Evolutionary conservation across 176 grass and related monocot genomes (phyloP).

Genomic region (Neostapfia colusana): DNA sequence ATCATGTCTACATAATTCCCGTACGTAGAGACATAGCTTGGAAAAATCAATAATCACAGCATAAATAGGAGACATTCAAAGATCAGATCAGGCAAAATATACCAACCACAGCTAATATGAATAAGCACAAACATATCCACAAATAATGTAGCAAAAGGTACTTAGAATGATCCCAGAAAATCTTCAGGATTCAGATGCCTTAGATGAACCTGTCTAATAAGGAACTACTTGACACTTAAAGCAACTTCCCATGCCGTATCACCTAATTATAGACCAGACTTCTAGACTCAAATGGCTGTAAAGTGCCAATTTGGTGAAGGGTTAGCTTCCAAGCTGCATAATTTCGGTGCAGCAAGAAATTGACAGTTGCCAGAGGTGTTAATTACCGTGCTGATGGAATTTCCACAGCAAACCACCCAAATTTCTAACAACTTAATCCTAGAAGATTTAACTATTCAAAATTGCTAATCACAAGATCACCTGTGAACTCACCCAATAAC

Average conservation of each 20-base stretch:
- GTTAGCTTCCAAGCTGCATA: background rate
- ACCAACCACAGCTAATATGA: background rate
- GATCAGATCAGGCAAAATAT: background rate
- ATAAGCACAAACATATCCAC: background rate
- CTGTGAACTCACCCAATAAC: no score
- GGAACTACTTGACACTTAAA: background rate
- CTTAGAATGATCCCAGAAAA: background rate
- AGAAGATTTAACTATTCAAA: background rate
- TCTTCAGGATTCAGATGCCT: background rate
- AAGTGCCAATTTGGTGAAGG: background rate
- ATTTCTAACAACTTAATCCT: background rate
- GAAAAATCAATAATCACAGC: background rate
- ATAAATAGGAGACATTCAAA: background rate
- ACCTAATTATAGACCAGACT: background rate
- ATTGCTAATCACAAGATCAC: no score
- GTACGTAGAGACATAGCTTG: background rate
- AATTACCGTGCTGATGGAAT: background rate
- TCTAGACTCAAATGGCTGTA: background rate
- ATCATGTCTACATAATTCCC: background rate
- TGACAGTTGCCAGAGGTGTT: background rate
- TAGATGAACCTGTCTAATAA: background rate
- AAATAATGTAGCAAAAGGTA: background rate
- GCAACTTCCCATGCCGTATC: background rate
- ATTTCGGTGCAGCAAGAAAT: background rate
- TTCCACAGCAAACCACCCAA: background rate